Base-by-base conservation (phyloP, 495 filamentous ascomycete species). In the Cercophora sp. region DNA sequence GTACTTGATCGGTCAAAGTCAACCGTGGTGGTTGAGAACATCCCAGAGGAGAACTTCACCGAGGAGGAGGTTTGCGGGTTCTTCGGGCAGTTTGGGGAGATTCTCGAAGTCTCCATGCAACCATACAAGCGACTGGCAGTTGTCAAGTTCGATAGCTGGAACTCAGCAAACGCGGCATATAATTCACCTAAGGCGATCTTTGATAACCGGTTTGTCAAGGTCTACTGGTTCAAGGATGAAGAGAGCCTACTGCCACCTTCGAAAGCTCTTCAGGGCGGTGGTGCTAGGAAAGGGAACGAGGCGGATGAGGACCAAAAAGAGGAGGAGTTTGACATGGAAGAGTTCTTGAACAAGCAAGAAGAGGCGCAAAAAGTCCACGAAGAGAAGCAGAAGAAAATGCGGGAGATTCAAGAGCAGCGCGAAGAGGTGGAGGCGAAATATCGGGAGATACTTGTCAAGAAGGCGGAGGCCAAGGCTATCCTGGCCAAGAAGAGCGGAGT, bases 181-280 rank as follows among this genome's bases (percentile, higher is more conserved):
- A 83, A 85, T 13, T 96, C 89, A 34, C 93, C 93, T 0, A 95
- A 94, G 63, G 88, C 89, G 41, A 89, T 98, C 43, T 98, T 98
- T 60, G 90, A 96, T 55, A 98, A 98, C 57, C 79, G 93, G 16
- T 98, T 98, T 60, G 93, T 98, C 37, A 98, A 96, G 65, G 90
- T 98, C 4, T 98, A 91, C 61, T 98, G 93, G 93, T 80, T 88
- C 66, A 92, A 87, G 57, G 79, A 84, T 0, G 81, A 84, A 2
- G 64, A 57, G 3, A 41, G 61, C 3, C 29, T 46, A 11, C 49
- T 63, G 29, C 58, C 65, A 4, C 44, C 58, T 23, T 49, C 53
- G 4, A 32, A 61, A 31, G 56, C 54, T 23, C 44, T 47, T 1
- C 32, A 58, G 47, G 57, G 51, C 9, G 47, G 54, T 5, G 52